Conservation (phyloP, 441 rosid genomes). For the Francoa sonchifolia region DNA sequence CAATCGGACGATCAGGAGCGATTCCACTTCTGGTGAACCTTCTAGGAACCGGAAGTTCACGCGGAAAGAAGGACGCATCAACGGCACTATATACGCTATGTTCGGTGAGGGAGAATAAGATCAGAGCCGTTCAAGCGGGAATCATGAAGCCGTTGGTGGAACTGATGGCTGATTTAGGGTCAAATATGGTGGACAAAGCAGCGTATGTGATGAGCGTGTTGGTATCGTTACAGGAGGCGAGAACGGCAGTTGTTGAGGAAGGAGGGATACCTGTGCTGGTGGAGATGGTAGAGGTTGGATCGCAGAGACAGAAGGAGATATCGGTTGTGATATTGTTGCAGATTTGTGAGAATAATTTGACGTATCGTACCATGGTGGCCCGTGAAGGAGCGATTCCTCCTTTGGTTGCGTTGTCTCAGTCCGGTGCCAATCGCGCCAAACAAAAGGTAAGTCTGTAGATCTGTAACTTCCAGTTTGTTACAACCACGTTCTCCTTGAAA, state of each 20-base stretch:
- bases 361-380: conserved; percentile 55
- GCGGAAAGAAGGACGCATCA: conserved; percentile 86
- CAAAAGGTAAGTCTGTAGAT: conserved; percentile 37
- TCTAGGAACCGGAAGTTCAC: conserved; percentile 53
- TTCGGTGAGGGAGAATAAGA: conserved; percentile 65
- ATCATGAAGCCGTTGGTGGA: conserved; percentile 77
- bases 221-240: conserved; percentile 51
- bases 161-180: conserved; percentile 80
- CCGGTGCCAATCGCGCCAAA: conserved; percentile 80
- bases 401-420: conserved; percentile 62
- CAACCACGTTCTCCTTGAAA: not conserved
- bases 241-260: conserved; percentile 61
- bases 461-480: not conserved
- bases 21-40: conserved; percentile 57
- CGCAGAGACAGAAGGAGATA: conserved; percentile 80
- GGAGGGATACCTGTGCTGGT: conserved; percentile 89
- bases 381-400: conserved; percentile 96
- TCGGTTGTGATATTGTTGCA: conserved; percentile 47
- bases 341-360: conserved; percentile 55
- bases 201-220: conserved; percentile 55
- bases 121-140: conserved; percentile 60
- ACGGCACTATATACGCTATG: conserved; percentile 75
- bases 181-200: conserved; percentile 94
- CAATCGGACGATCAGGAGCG: conserved; percentile 89
- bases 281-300: conserved; percentile 74